Conservation (phyloP, 2,329 filamentous ascomycete species). For the Penicillium polonicum region DNA sequence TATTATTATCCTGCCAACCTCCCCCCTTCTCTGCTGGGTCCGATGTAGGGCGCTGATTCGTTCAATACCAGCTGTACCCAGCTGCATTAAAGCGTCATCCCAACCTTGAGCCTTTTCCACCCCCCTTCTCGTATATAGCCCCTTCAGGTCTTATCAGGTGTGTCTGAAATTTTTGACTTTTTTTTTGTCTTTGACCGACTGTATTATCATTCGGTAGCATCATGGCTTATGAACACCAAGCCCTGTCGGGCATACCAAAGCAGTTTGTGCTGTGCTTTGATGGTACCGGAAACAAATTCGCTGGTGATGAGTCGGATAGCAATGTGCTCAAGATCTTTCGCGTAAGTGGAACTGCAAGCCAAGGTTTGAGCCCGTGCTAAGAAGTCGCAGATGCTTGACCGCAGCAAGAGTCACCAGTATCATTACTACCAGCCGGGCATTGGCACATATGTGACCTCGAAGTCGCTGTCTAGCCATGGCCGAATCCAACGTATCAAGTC, state of each 20-base stretch:
- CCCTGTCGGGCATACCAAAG: slow-evolving; percentile 29
- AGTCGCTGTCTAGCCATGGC: slow-evolving; percentile 35
- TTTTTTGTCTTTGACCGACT: background rate
- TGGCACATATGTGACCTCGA: slow-evolving; percentile 45
- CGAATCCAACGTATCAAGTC: slow-evolving; percentile 55
- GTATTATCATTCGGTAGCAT: background rate
- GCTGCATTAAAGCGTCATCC: background rate
- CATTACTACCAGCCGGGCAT: slow-evolving; percentile 48
- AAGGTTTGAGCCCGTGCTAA: slow-evolving; percentile 1
- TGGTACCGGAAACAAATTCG: slow-evolving; percentile 47
- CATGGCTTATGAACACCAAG: slow-evolving; percentile 22
- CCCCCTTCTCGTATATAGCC: slow-evolving; percentile 16
- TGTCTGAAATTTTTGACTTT: background rate
- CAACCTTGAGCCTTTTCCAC: background rate
- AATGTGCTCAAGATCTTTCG: slow-evolving; percentile 50
- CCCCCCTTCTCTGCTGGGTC: slow-evolving; percentile 10
- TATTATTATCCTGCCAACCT: slow-evolving; percentile 11
- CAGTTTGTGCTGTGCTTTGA: slow-evolving; percentile 47
- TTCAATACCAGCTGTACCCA: background rate
- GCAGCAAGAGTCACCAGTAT: slow-evolving; percentile 40
- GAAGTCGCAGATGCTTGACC: slow-evolving; percentile 39
- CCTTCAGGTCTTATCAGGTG: background rate
- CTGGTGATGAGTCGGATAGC: slow-evolving; percentile 46
- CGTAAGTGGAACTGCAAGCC: slow-evolving; percentile 26
- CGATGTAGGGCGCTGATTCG: slow-evolving; percentile 15